Conservation (phyloP, 352 stramenopile species). For the Pythium grandisporangium region DNA sequence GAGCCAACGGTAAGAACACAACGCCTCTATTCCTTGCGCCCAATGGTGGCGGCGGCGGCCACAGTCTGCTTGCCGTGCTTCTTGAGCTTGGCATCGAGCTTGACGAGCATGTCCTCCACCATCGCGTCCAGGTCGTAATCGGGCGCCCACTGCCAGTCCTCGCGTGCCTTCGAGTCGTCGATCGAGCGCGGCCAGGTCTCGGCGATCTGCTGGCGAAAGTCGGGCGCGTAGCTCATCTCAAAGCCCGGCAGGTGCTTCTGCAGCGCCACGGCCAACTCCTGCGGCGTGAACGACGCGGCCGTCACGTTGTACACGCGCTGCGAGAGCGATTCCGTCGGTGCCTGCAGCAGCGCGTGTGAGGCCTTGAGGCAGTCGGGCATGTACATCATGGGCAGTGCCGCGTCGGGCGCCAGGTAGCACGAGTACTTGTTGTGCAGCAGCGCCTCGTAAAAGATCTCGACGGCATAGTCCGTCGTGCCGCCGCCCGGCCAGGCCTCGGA, state of each 20-base stretch:
- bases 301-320: conserved; percentile 90
- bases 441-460: conserved; percentile 92
- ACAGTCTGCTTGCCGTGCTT: conserved; percentile 8
- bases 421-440: conserved; percentile 84
- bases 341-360: conserved; percentile 75
- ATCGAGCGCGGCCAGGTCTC: conserved; percentile 86
- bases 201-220: conserved; percentile 89
- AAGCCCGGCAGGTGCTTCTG: conserved; percentile 83
- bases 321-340: conserved; percentile 49
- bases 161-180: conserved; percentile 71
- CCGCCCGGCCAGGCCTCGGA: conserved; percentile 79
- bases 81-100: conserved; percentile 76
- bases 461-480: conserved; percentile 87
- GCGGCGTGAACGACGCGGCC: conserved; percentile 84
- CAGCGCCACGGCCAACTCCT: conserved; percentile 78
- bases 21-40: too few species aligned
- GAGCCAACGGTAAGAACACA: too few species aligned
- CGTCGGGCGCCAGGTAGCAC: conserved; percentile 76
- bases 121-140: conserved; percentile 86
- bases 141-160: conserved; percentile 86
- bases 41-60: too few species aligned
- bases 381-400: conserved; percentile 92
- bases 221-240: conserved; percentile 80
- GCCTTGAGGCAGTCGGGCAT: conserved; percentile 90
- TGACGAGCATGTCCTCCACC: conserved; percentile 86